A percentile compares a stretch with the other conserved stretches of the same genome.
phyloP scores from a whole-genome alignment of 2,329 filamentous ascomycete species.

The Cladophialophora carrionii region DNA sequence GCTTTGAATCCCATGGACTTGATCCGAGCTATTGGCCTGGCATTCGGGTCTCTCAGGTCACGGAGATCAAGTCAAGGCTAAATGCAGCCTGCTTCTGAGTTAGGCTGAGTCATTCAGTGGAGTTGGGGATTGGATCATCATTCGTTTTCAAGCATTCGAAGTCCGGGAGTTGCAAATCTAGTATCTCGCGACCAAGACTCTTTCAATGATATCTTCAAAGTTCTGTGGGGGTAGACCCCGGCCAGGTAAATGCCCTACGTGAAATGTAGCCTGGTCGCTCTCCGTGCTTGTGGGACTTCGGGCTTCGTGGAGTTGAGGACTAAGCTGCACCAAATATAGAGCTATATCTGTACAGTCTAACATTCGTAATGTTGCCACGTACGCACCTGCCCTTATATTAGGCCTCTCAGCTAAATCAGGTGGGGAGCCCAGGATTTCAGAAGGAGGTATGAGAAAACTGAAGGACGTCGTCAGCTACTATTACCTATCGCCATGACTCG shows the following conservation, averaged over 20 bases:
- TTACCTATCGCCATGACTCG: too few relatives aligned
- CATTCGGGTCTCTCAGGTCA: slow-evolving; percentile 41
- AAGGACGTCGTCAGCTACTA: too few relatives aligned
- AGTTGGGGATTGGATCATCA: background rate
- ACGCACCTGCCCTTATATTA: too few relatives aligned
- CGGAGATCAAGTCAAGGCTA: background rate
- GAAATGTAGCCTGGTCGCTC: background rate
- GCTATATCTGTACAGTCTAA: too few relatives aligned
- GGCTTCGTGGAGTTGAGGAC: background rate
- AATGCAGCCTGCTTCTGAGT: background rate
- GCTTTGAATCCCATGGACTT: slow-evolving; percentile 28
- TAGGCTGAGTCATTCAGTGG: background rate
- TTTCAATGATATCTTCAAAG: background rate
- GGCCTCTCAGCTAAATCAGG: too few relatives aligned
- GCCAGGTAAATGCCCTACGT: background rate
- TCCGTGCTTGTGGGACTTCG: background rate
- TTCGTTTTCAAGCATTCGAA: background rate
- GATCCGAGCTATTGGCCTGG: slow-evolving; percentile 41
- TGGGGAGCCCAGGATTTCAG: too few relatives aligned
- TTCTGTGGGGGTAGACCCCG: background rate
- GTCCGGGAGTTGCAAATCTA: background rate
- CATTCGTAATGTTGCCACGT: too few relatives aligned
- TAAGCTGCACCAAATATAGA: too few relatives aligned
- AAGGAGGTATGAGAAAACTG: too few relatives aligned
- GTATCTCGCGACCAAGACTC: background rate